phyloP scores from a whole-genome alignment of 306 rosid species.

The Cicer judaicum region DNA sequence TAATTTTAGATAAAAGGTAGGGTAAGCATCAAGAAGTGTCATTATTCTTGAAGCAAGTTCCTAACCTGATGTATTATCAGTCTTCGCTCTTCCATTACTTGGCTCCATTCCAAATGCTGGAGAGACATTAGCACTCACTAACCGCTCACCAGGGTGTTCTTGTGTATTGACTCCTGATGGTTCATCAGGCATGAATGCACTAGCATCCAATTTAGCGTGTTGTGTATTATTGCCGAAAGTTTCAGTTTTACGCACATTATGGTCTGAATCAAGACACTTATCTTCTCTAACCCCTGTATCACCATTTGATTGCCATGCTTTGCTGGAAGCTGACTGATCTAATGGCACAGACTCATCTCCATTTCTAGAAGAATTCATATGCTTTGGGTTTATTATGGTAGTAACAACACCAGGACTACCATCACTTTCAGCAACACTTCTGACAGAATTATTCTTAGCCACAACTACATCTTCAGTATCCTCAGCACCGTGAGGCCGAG shows the following conservation, averaged over 20 bases:
- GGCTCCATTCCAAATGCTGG: slow-evolving; percentile 65
- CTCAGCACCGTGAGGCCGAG: slow-evolving; percentile 84
- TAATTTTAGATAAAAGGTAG: slow-evolving; percentile 28
- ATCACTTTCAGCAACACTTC: slow-evolving; percentile 68
- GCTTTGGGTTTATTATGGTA: slow-evolving; percentile 59
- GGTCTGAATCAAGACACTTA: slow-evolving; percentile 63
- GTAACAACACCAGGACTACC: slow-evolving; percentile 73
- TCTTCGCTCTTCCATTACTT: slow-evolving; percentile 65
- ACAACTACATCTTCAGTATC: slow-evolving; percentile 91
- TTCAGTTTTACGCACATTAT: slow-evolving; percentile 57
- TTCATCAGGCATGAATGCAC: slow-evolving; percentile 65
- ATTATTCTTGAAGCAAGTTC: slow-evolving; percentile 38
- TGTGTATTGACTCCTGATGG: slow-evolving; percentile 71
- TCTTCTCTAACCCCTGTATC: slow-evolving; percentile 72
- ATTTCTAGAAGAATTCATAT: slow-evolving; percentile 62
- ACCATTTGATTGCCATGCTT: slow-evolving; percentile 69
- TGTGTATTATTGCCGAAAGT: slow-evolving; percentile 51
- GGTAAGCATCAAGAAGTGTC: slow-evolving; percentile 29
- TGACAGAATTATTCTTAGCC: slow-evolving; percentile 60
- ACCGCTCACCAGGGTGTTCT: slow-evolving; percentile 60
- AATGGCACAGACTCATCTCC: slow-evolving; percentile 72
- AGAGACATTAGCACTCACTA: slow-evolving; percentile 65
- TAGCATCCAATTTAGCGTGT: slow-evolving; percentile 56
- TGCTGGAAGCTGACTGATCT: slow-evolving; percentile 81
- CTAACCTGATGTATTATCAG: slow-evolving; percentile 78